Evolutionary conservation across 1,284 basidiomycete genomes (phyloP).

Genomic region (Sanghuangporus baumii): DNA sequence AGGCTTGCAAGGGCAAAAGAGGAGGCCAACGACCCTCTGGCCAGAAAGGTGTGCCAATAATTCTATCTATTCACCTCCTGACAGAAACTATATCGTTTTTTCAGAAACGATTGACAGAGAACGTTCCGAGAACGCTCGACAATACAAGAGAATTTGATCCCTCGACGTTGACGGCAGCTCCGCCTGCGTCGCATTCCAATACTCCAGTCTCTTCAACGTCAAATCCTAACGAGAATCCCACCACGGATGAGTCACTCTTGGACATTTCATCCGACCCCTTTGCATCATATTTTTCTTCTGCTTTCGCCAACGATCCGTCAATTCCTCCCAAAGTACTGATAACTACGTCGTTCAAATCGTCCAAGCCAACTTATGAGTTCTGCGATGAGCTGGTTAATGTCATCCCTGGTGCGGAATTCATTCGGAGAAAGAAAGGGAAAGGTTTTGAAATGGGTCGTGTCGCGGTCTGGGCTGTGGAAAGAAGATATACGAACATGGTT

Average conservation of each 20-base stretch:
- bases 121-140: conserved; percentile 89
- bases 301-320: conserved; percentile 48
- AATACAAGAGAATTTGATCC: conserved; percentile 90
- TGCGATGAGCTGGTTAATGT: conserved; percentile 88
- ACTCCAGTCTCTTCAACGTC: conserved; percentile 33
- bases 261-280: conserved; percentile 73
- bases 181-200: conserved; percentile 28
- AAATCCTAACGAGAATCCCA: conserved; percentile 25
- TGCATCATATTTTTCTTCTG: conserved; percentile 59
- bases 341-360: conserved; percentile 86
- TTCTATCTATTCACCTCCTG: not conserved
- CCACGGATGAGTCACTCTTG: conserved; percentile 51
- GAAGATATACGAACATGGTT: conserved; percentile 84
- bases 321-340: conserved; percentile 82
- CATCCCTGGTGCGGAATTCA: conserved; percentile 94
- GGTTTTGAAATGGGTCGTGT: conserved; percentile 93
- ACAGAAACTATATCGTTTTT: not conserved
- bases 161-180: conserved; percentile 72
- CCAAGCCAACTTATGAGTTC: conserved; percentile 80
- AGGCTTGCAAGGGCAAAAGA: conserved; percentile 70
- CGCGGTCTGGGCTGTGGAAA: conserved; percentile 87
- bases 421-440: conserved; percentile 85
- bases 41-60: conserved; percentile 55
- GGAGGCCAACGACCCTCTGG: conserved; percentile 64
- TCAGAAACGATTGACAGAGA: conserved; percentile 77